Base-by-base conservation (phyloP, 768 basidiomycete species). In the Podaxis sp. region DNA sequence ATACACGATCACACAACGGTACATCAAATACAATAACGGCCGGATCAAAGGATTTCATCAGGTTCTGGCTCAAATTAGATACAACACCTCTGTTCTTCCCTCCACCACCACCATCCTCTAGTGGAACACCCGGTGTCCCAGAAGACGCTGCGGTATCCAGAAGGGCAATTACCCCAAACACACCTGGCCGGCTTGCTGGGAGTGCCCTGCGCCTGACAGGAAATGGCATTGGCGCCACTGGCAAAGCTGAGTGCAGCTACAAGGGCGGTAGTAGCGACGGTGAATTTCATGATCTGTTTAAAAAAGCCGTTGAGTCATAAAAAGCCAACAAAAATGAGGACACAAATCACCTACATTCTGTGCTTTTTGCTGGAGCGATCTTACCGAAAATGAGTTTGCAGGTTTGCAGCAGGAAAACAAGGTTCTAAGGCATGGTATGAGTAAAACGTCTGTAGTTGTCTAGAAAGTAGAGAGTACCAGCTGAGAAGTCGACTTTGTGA, bases 251-350 rank as follows among this genome's bases (percentile, higher is more conserved):
- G 55, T 29, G 43, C 54, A 52, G 27, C 62, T 43, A 38, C n/a
- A 29, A 58, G 9, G 15, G 46, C 55, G 25, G 55, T 57, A n/a
- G 57, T 58, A 36, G 41, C n/a, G 43, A 63, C 1, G 24, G 19
- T 57, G 55, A 63, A 57, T 13, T 52, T 63, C 62, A 63, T 63
- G 11, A 25, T 63, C 57, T 58, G 29, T 43, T 43, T 7, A n/a
- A 43, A 2, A 6, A n/a, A 43, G 41, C 17, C 8, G 41, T 15
- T 43, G 6, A 5, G 17, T 3, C 17, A 43, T 43, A 6, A 15
- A 13, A 43, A 8, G 41, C 27, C 27, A 15, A 6, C 15, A 17
- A 17, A 43, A 43, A n/a, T 15, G 41, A 43, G 41, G 6, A 15
- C 17, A 43, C 15, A 43, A n/a, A 19, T 29, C 27, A 29, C 41